Base-by-base conservation (phyloP, 192 early-diverging fungal species). In the Linnemannia exigua region DNA sequence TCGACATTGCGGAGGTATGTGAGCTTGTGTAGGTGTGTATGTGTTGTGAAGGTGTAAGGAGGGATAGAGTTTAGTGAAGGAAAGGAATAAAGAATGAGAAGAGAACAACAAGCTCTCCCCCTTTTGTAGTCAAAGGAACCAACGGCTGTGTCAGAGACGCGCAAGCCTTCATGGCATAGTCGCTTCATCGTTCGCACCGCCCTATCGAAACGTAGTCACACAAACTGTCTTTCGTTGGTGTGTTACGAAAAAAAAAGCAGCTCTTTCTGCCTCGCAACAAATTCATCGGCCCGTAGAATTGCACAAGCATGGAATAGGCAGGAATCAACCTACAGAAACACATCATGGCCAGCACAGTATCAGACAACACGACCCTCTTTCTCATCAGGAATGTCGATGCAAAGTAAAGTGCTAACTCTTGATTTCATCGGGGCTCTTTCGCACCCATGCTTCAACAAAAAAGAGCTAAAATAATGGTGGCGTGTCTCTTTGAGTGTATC, bases 1-100 rank as follows among this genome's bases (percentile, higher is more conserved):
- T 74, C 31, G 81, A 83, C 81, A 83, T 83, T 36, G 35, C n/a
- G 41, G 41, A 44, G 41, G 41, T 44, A 44, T 44, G 41, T 44
- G 41, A 44, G 36, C 17, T 15, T 44, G 37, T 44, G 36, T 16
- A 37, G 66, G 35, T 52, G 41, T 19, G 35, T 33, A 41, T 71
- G 37, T 47, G 50, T 16, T 9, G 44, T 36, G 44, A 22, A 17
- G 15, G 9, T 44, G 44, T 72, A 52, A 0, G 44, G 31, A 61
- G 31, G 38, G 33, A 67, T 46, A 50, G 46, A 50, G 33, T 14
- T 31, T 25, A 70, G 28, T 72, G 58, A n/a, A 66, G 41, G 54
- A 38, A 66, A 79, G n/a, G 14, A 48, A 25, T n/a, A 28, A 15
- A 25, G n/a, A 28, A 28, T 12, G 16, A 38, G 28, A 41, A 47